Conservation (phyloP, 73 alveolate genomes). For the Symbiodinium natans region DNA sequence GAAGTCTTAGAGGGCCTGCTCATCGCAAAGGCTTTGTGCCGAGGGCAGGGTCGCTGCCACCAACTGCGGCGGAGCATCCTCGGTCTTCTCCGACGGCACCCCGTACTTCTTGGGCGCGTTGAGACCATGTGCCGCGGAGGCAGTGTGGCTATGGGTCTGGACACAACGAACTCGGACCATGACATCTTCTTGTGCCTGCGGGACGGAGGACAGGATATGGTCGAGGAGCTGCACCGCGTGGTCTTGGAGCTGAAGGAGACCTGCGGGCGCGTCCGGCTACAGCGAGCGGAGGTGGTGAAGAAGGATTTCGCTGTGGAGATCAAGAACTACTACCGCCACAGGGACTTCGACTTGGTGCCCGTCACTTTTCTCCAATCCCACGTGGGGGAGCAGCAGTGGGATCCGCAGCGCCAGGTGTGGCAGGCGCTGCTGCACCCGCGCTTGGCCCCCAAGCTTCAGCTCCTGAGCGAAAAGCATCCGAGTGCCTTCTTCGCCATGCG, state of each 20-base stretch:
- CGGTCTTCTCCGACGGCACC: slow-evolving; percentile 14
- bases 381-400: slow-evolving; percentile 16
- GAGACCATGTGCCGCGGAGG: slow-evolving; percentile 17
- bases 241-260: background rate
- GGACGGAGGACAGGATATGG: slow-evolving; percentile 14
- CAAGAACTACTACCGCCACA: slow-evolving; percentile 9
- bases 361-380: background rate
- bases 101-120: background rate
- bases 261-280: background rate
- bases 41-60: slow-evolving; percentile 35
- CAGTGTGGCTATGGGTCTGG: slow-evolving; percentile 35
- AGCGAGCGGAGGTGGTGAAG: slow-evolving; percentile 1
- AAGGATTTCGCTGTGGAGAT: slow-evolving; percentile 39
- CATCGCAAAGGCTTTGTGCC: slow-evolving; percentile 13
- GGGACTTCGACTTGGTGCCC: slow-evolving; percentile 37
- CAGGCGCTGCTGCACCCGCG: slow-evolving; percentile 30
- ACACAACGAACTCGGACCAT: slow-evolving; percentile 23
- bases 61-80: background rate
- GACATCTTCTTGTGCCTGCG: slow-evolving; percentile 12
- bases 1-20: background rate
- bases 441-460: slow-evolving; percentile 30
- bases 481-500: slow-evolving; percentile 36
- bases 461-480: slow-evolving; percentile 2
- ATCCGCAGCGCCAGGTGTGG: slow-evolving; percentile 34
- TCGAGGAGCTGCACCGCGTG: background rate